Percentiles rank a stretch among this genome's conserved stretches.
These are phyloP conservation scores for Lagenaria siceraria DNA, from an alignment of 306 rosid genomes.

Conservation along the genomic window DNA sequence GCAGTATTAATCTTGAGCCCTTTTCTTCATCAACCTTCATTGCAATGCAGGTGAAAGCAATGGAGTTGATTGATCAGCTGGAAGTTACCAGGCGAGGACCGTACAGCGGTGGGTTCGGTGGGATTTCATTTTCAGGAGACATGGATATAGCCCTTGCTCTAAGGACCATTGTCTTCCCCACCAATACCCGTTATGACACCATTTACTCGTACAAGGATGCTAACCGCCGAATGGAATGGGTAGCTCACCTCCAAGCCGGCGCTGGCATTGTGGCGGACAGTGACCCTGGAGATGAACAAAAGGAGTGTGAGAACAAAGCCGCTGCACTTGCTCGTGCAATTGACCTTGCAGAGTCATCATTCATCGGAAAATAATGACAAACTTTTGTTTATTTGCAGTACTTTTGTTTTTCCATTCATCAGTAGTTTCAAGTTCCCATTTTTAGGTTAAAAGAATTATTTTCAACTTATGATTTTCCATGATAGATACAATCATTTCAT, in stretches of 20 bases:
- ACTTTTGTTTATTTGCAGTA: neutral
- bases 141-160: slow-evolving; percentile 93
- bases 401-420: neutral
- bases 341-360: slow-evolving; percentile 92
- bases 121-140: slow-evolving; percentile 74
- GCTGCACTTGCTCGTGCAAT: slow-evolving; percentile 91
- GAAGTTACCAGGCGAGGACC: slow-evolving; percentile 92
- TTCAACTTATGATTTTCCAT: too few relatives aligned
- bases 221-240: slow-evolving; percentile 70
- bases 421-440: neutral
- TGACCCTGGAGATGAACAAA: slow-evolving; percentile 77
- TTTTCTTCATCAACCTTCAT: neutral
- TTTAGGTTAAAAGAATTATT: neutral
- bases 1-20: neutral
- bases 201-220: slow-evolving; percentile 78
- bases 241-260: slow-evolving; percentile 89
- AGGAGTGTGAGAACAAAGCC: slow-evolving; percentile 95
- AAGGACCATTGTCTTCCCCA: slow-evolving; percentile 83
- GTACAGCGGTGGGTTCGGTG: slow-evolving; percentile 94
- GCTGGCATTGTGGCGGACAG: slow-evolving; percentile 98
- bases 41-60: slow-evolving; percentile 73
- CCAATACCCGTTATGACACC: slow-evolving; percentile 58
- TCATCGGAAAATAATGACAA: slow-evolving; percentile 31
- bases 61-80: slow-evolving; percentile 91
- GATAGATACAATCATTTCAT: too few relatives aligned